phyloP scores from a whole-genome alignment of 805 yeast genomes.

The Ogataea sp. region DNA sequence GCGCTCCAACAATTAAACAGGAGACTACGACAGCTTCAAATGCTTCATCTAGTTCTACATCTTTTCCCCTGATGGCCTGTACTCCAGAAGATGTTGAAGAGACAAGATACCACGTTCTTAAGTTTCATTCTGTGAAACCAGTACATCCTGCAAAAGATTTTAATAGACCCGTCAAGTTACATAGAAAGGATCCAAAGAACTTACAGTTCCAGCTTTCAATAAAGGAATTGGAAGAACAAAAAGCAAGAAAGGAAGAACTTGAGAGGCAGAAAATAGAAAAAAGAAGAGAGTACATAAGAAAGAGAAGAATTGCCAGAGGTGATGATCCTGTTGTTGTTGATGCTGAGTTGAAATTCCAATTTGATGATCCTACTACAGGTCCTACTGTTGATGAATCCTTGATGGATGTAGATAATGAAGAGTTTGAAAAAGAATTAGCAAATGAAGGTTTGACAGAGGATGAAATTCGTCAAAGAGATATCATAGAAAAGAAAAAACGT shows the following conservation, averaged over 20 bases:
- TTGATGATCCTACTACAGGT: slow-evolving; percentile 1
- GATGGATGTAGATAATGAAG: slow-evolving; percentile 9
- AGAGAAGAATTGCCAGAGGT: slow-evolving; percentile 10
- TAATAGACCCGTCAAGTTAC: slow-evolving; percentile 77
- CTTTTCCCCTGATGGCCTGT: slow-evolving; percentile 62
- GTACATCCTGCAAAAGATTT: slow-evolving; percentile 70
- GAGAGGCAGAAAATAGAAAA: slow-evolving; percentile 29
- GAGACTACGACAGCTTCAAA: too few species aligned
- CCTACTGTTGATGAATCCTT: slow-evolving; percentile 1
- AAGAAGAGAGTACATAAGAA: slow-evolving; percentile 25
- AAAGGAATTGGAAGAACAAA: slow-evolving; percentile 63
- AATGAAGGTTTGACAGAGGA: slow-evolving; percentile 27
- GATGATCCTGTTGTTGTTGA: slow-evolving; percentile 10
- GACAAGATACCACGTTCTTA: slow-evolving; percentile 70
- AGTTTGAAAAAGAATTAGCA: slow-evolving; percentile 22
- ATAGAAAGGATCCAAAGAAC: slow-evolving; percentile 89
- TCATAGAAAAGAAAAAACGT: slow-evolving; percentile 16
- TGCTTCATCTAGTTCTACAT: too few species aligned
- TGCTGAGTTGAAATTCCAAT: slow-evolving; percentile 5
- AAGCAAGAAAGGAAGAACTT: slow-evolving; percentile 32
- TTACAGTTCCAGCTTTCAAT: slow-evolving; percentile 79
- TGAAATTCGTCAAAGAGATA: slow-evolving; percentile 28
- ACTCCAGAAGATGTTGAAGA: slow-evolving; percentile 63
- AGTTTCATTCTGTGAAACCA: slow-evolving; percentile 64
- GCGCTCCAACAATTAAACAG: too few species aligned